A percentile compares a stretch with the other conserved stretches of the same genome.
Evolutionary conservation across 2,329 filamentous ascomycete genomes (phyloP).

Genomic region (Nigrospora osmanthi): DNA sequence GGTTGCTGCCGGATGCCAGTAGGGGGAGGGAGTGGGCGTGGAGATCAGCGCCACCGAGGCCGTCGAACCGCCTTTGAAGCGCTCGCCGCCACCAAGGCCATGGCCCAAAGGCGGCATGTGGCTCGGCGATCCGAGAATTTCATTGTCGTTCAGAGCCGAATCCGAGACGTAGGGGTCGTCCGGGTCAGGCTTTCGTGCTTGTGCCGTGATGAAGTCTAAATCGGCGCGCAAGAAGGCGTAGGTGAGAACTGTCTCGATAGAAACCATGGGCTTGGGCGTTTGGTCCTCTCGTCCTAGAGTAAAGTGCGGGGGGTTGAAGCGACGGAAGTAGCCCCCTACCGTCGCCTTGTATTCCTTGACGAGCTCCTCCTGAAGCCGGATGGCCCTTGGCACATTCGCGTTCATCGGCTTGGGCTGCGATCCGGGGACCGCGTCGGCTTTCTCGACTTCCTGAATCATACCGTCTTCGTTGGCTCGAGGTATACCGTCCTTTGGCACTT

Average conservation of each 20-base stretch:
- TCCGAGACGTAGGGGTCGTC: conserved; percentile 66
- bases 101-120: conserved; percentile 45
- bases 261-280: conserved; percentile 34
- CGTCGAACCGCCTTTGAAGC: conserved; percentile 91
- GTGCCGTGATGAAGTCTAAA: conserved; percentile 85
- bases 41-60: conserved; percentile 86
- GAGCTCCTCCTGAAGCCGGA: conserved; percentile 62
- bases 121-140: conserved; percentile 62
- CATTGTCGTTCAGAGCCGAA: conserved; percentile 73
- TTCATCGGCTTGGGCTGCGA: conserved; percentile 38
- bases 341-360: conserved; percentile 73
- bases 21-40: conserved; percentile 83
- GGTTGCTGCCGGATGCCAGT: conserved; percentile 86
- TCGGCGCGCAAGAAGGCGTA: conserved; percentile 94
- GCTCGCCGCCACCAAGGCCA: conserved; percentile 63
- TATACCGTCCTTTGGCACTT: background rate
- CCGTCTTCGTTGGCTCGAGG: conserved; percentile 31
- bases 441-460: conserved; percentile 26
- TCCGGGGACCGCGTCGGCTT: conserved; percentile 27
- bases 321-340: conserved; percentile 88
- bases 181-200: conserved; percentile 72
- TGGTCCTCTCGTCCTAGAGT: conserved; percentile 23
- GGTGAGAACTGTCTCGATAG: conserved; percentile 70
- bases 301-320: conserved; percentile 81
- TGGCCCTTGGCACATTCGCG: conserved; percentile 49